Base-by-base conservation (phyloP, 371 early-diverging fungal species). In the Fennellomyces sp. region DNA sequence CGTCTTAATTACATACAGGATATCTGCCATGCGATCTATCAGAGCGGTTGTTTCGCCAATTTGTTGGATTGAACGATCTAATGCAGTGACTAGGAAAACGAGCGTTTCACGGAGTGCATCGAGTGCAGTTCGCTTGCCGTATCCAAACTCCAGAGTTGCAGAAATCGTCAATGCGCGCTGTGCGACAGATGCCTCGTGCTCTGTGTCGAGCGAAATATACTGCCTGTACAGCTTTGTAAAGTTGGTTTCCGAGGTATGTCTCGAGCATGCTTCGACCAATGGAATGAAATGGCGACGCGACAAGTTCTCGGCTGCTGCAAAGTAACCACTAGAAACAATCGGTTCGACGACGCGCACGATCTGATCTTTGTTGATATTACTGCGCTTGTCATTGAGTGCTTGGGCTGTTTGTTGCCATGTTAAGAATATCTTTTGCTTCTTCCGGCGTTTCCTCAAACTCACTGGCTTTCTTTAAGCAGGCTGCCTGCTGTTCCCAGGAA, bases 281-380 rank as follows among this genome's bases (percentile, higher is more conserved):
- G 81, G 77, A 21, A 83, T 66, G 52, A 81, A 81, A 23, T 63
- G 68, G 10, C 78, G 74, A 45, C 80, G 69, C 25, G 80, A 68
- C 12, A 74, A 52, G 26, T 68, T 73, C 57, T 81, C 81, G 5
- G 58, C 50, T n/a, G 77, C 70, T 17, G 63, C 63, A 52, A 79
- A 79, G 57, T 81, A 81, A 7, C 78, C 78, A 2, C 65, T 54
- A 2, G 67, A 68, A 7, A 66, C 77, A 28, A 83, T 61, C 11
- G 77, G 73, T 19, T 66, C 71, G 11, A 80, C 57, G 10, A 78
- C 50, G 21, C 21, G 33, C 23, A 60, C 49, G 25, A 71, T 55
- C 45, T 69, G 69, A 15, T 62, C 49, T 6, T 67, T 52, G 28
- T 66, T 66, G 41, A 19, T 52, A 29, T 17, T 49, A 39, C 27